phyloP scores from a whole-genome alignment of 768 basidiomycete species.

The Pluteus cervinus region DNA sequence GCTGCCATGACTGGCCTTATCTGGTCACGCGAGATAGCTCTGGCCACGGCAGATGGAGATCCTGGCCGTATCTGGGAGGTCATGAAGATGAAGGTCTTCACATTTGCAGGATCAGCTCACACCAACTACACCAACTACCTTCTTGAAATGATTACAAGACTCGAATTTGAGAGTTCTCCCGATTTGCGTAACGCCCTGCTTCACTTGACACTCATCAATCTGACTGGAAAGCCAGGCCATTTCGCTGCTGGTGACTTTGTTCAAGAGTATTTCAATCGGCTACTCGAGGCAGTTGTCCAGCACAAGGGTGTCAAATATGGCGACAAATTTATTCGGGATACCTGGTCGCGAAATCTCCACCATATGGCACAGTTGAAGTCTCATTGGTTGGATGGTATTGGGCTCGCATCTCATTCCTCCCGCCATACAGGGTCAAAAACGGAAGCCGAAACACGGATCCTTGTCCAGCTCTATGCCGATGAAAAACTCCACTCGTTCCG shows the following conservation, averaged over 20 bases:
- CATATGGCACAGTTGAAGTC: slow-evolving; percentile 25
- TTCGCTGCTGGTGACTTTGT: slow-evolving; percentile 23
- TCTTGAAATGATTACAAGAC: slow-evolving; percentile 21
- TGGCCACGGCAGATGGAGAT: slow-evolving; percentile 25
- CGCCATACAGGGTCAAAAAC: background rate
- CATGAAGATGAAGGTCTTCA: slow-evolving; percentile 24
- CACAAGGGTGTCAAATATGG: slow-evolving; percentile 23
- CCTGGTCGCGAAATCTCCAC: slow-evolving; percentile 23
- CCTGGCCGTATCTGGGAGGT: slow-evolving; percentile 23
- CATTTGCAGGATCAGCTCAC: slow-evolving; percentile 26
- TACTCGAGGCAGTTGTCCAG: slow-evolving; percentile 21
- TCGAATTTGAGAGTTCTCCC: slow-evolving; percentile 23
- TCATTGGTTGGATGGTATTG: too few relatives aligned
- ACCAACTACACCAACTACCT: slow-evolving; percentile 24
- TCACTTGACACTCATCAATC: slow-evolving; percentile 22
- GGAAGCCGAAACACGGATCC: slow-evolving; percentile 4
- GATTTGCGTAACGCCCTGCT: slow-evolving; percentile 16
- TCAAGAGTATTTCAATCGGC: slow-evolving; percentile 27
- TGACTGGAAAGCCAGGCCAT: slow-evolving; percentile 15
- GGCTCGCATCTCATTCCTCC: background rate
- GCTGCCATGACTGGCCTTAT: slow-evolving; percentile 17
- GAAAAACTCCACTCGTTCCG: slow-evolving; percentile 5
- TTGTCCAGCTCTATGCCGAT: slow-evolving; percentile 1
- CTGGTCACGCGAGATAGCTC: slow-evolving; percentile 19
- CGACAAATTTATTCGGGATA: slow-evolving; percentile 18